A percentile compares a stretch with the other conserved stretches of the same genome.
Conservation (phyloP, 164 flowering plant species). For the Nymphaea colorata region DNA sequence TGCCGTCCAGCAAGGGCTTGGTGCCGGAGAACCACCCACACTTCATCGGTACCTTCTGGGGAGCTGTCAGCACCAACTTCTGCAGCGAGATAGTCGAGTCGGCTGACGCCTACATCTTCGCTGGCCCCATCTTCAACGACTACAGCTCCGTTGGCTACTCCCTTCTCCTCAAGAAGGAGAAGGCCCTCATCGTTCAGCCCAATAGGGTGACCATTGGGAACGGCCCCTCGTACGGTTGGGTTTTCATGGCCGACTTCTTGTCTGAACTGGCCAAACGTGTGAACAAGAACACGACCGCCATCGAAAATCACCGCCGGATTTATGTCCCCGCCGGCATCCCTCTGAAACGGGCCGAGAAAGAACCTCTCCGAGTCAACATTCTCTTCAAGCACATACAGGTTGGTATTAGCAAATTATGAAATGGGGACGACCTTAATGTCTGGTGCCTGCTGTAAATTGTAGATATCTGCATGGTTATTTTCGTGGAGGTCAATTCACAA, state of each 20-base stretch:
- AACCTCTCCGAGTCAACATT: constrained; percentile 65
- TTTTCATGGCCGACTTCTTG: constrained; percentile 70
- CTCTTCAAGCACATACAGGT: constrained; percentile 54
- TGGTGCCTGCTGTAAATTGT: too few relatives aligned
- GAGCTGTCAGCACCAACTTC: constrained; percentile 71
- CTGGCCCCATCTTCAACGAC: constrained; percentile 85
- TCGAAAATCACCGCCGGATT: constrained; percentile 63
- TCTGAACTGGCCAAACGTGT: constrained; percentile 44
- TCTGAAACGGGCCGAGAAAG: constrained; percentile 31
- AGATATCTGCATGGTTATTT: too few relatives aligned
- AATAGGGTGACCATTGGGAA: constrained; percentile 61
- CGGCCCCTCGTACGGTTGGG: constrained; percentile 71
- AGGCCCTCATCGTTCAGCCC: constrained; percentile 69
- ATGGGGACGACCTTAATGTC: too few relatives aligned
- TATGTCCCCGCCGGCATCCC: constrained; percentile 61
- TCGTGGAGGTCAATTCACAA: too few relatives aligned
- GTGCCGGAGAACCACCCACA: constrained; percentile 27
- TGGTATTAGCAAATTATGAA: neutral
- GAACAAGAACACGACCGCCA: constrained; percentile 41
- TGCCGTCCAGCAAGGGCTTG: constrained; percentile 89
- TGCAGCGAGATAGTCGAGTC: constrained; percentile 88
- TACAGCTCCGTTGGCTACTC: constrained; percentile 90
- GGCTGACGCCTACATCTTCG: constrained; percentile 78
- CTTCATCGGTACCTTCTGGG: constrained; percentile 50
- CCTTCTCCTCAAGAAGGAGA: constrained; percentile 74